phyloP scores from a whole-genome alignment of 257 asterid genomes.

The Plantago ovata region DNA sequence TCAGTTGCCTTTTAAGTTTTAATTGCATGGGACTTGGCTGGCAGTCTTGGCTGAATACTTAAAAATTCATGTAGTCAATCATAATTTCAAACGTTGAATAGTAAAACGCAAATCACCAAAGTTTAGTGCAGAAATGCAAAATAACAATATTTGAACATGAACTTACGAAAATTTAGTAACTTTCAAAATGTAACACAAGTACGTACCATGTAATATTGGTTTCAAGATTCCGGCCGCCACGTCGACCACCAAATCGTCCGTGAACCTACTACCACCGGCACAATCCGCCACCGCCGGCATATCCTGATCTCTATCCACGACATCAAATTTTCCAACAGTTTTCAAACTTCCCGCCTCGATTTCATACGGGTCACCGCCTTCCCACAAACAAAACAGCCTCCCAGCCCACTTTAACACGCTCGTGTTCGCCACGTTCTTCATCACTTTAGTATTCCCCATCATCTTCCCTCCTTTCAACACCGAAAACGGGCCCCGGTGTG shows the following conservation, averaged over 20 bases:
- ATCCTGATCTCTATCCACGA: conserved; percentile 31
- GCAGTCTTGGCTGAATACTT: no score
- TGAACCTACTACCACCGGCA: conserved; percentile 7
- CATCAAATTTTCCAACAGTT: conserved; percentile 56
- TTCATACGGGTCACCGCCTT: conserved; percentile 96
- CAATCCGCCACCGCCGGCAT: background rate
- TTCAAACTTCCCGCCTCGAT: conserved; percentile 45
- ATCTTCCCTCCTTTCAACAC: conserved; percentile 79
- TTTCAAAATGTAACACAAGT: no score
- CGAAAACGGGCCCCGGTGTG: conserved; percentile 97
- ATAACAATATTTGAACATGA: no score
- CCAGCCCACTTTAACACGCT: conserved; percentile 89
- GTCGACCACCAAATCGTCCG: conserved; percentile 39
- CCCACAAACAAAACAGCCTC: conserved; percentile 85
- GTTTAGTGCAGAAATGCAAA: no score
- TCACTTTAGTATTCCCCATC: conserved; percentile 92
- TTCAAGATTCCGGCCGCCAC: conserved; percentile 75
- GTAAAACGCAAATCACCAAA: no score
- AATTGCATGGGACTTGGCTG: no score
- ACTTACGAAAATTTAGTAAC: no score
- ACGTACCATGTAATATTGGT: conserved; percentile 76
- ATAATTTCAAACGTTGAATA: no score
- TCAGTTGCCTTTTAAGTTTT: no score
- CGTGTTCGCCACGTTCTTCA: conserved; percentile 98
- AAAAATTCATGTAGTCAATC: no score